These are phyloP conservation scores for Laguncularia racemosa DNA, from an alignment of 345 rosid species.

Conservation along the genomic window DNA sequence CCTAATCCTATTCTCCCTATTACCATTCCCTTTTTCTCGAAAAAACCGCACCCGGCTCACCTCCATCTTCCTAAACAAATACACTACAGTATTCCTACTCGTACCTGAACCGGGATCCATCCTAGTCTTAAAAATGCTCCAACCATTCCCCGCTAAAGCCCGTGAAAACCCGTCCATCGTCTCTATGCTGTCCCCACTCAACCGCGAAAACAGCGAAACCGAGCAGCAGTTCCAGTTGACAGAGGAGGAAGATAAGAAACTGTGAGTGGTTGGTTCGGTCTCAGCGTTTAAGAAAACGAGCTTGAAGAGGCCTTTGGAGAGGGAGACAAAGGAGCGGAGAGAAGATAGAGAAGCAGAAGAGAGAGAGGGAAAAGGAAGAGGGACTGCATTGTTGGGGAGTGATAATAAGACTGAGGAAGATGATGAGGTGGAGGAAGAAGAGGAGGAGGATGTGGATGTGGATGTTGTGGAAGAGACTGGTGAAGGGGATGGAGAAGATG, in stretches of 20 bases:
- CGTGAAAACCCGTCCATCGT: conserved; percentile 57
- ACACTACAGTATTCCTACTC: conserved; percentile 12
- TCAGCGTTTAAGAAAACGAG: conserved; percentile 28
- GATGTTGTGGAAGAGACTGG: conserved; percentile 1
- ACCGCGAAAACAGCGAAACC: conserved; percentile 44
- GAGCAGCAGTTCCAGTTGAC: conserved; percentile 72
- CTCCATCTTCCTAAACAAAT: conserved; percentile 63
- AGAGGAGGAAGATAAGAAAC: conserved; percentile 4
- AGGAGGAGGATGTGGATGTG: conserved; percentile 5
- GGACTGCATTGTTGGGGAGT: conserved; percentile 47
- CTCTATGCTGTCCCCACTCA: conserved; percentile 34
- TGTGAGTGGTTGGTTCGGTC: neutral
- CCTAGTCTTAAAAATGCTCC: conserved; percentile 61
- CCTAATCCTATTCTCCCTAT: conserved; percentile 41
- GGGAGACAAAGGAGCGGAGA: conserved; percentile 59
- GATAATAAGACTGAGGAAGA: conserved; percentile 15
- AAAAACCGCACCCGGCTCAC: conserved; percentile 35
- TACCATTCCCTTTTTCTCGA: conserved; percentile 8
- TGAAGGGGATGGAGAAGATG: conserved; percentile 20
- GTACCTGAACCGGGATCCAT: conserved; percentile 12
- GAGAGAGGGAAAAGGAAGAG: conserved; percentile 61
- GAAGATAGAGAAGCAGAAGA: conserved; percentile 41
- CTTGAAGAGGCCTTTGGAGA: conserved; percentile 62
- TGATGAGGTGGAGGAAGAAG: conserved; percentile 14
- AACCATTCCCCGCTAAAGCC: conserved; percentile 52